Evolutionary conservation across 2,329 filamentous ascomycete genomes (phyloP), one percentile per base, ranked within the genome.

Genomic region (Ophiosphaerella narmari): DNA sequence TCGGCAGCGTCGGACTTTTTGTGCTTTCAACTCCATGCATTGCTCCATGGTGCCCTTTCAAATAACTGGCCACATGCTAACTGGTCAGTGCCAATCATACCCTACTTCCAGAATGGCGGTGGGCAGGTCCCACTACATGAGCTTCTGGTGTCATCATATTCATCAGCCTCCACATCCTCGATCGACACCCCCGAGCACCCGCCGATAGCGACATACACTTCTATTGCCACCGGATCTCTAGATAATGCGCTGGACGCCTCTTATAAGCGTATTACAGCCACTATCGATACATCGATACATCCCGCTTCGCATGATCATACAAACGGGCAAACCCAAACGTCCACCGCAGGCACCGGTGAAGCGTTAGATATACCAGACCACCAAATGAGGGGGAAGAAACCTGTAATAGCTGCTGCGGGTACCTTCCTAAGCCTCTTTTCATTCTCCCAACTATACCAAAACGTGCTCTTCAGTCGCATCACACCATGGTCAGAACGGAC

Each of bases 361-460:
- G 50, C 50, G 18, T 55, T 46, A 33, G 54, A 47, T 46, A 48
- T 46, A 8, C 51, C 59, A 18, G 62, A 70, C 26, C 54, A 52
- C 26, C 65, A 68, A 52, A 73, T 74, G 70, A 73, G 65, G 63
- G 66, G 68, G 46, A 62, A 58, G 57, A 73, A 68, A 54, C 55
- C 68, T 33, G 65, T 64, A 16, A 63, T 71, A 43, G 68, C 68
- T 36, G 61, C 70, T 50, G 64, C 63, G 29, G 69, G 70, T 18
- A 67, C 69, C 23, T 66, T 75, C 46, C 65, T 74, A 18, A 63
- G 70, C 18, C 56, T 75, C 24, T 71, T 73, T 47, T 62, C 65
- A 1, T 63, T 72, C 43, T 73, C 70, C 18, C 66, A 73, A 36
- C 43, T 74, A 47, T 71, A 74, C 48, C 71, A 73, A 40, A 62